These are phyloP conservation scores for Hanseniaspora hatyaiensis DNA, from an alignment of 805 yeast species.

Conservation along the genomic window DNA sequence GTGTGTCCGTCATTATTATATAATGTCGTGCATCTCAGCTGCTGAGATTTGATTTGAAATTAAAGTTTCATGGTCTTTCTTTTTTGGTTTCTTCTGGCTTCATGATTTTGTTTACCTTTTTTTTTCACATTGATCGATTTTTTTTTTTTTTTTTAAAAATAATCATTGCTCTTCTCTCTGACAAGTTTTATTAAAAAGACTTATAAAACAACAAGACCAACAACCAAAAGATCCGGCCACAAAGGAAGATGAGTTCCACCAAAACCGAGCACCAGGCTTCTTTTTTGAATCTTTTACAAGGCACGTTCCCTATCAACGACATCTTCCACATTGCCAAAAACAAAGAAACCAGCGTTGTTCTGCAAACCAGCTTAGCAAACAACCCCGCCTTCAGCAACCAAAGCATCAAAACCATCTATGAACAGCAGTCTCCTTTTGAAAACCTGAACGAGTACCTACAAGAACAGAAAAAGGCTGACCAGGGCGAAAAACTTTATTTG, in stretches of 20 bases:
- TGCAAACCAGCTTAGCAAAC: not conserved
- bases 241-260: not conserved
- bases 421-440: constrained; percentile 27
- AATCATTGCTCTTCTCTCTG: no score
- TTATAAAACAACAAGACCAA: no score
- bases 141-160: no score
- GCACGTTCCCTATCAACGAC: constrained; percentile 9
- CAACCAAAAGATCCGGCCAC: no score
- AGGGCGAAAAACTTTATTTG: constrained; percentile 1
- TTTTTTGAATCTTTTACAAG: constrained; percentile 4
- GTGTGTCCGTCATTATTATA: no score
- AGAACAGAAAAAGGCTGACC: not conserved
- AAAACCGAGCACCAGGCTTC: not conserved
- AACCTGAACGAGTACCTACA: constrained; percentile 3
- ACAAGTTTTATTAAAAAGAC: no score
- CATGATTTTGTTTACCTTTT: no score
- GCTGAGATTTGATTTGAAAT: no score
- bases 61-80: no score
- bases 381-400: constrained; percentile 12
- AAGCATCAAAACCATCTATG: constrained; percentile 22
- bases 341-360: constrained; percentile 7
- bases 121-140: no score
- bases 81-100: no score
- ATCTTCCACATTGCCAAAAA: constrained; percentile 13
- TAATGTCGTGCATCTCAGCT: no score